Base-by-base conservation (phyloP, 371 early-diverging fungal genomes). In the Apophysomyces ossiformis region DNA sequence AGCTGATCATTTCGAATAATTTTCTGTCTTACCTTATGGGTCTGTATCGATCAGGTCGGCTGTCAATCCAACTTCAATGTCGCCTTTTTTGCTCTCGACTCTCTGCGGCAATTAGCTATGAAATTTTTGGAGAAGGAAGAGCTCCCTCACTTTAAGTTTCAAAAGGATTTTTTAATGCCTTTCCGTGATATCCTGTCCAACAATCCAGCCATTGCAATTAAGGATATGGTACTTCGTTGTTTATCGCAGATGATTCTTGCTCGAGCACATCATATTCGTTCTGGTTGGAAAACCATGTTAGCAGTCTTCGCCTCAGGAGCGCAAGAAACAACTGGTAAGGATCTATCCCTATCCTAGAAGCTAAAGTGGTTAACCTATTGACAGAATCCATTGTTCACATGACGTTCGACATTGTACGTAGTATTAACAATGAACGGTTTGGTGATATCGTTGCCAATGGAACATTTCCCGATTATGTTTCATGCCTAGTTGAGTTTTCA, bases 101-200 rank as follows among this genome's bases (percentile, higher is more conserved):
- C 96, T 26, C 81, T 97, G 63, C 85, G 96, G 13, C 96, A 97
- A 76, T 78, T 97, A 56, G 86, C 95, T n/a, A 92, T 94, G 89
- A 93, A 95, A 77, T 97, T 97, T 66, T 83, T 97, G 82, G 96
- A 95, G 64, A 87, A 93, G 71, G 96, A 95, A 76, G 98, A 97
- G 78, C 72, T 97, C 58, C 89, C 94, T 13, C 92, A 95, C 72
- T 97, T 96, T 87, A 94, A 96, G 72, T 96, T 96, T 82, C 96
- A 97, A 79, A 94, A 95, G 70, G 96, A 96, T 74, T 96, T 97
- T 66, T 71, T 97, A 69, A 88, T 90, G 71, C 98, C 98, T 32
- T 97, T 96, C 81, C 93, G 91, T 16, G 85, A 92, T 65, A 89
- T 96, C 9, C 68, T 97, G 37, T 91, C 88, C 32, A 89, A 90